phyloP scores from a whole-genome alignment of 768 basidiomycete genomes.

The Tricholoma terreum region DNA sequence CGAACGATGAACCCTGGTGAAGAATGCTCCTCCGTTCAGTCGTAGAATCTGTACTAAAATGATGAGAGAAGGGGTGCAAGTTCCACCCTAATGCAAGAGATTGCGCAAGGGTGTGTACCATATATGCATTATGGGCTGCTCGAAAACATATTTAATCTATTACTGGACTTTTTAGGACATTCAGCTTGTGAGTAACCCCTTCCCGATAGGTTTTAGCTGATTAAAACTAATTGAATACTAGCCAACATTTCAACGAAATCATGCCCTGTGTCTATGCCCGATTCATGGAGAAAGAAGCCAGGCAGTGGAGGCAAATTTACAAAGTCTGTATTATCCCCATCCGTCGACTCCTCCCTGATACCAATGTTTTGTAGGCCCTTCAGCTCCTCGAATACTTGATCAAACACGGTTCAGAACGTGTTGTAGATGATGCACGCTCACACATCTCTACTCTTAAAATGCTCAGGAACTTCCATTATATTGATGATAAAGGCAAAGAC shows the following conservation, averaged over 20 bases:
- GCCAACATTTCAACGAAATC: conserved; percentile 98
- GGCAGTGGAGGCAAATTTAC: conserved; percentile 99
- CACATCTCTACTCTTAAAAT: conserved; percentile 96
- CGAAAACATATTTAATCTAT: neutral
- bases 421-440: conserved; percentile 94
- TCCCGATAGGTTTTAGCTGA: neutral
- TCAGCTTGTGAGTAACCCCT: conserved; percentile 76
- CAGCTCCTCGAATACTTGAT: conserved; percentile 94
- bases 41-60: conserved; percentile 2
- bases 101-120: conserved; percentile 79
- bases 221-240: conserved; percentile 29
- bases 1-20: conserved; percentile 97
- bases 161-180: conserved; percentile 60
- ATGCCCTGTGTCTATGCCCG: conserved; percentile 96
- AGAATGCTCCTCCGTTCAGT: conserved; percentile 19
- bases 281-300: conserved; percentile 98
- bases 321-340: conserved; percentile 54
- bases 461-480: conserved; percentile 96
- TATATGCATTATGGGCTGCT: neutral
- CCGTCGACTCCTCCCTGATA: neutral
- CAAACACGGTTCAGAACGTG: conserved; percentile 96
- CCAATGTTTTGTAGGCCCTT: conserved; percentile 55
- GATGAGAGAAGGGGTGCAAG: conserved; percentile 79
- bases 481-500: conserved; percentile 98
- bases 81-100: conserved; percentile 97